Base-by-base conservation (phyloP, 2,329 filamentous ascomycete species). In the Fusarium nygamai region DNA sequence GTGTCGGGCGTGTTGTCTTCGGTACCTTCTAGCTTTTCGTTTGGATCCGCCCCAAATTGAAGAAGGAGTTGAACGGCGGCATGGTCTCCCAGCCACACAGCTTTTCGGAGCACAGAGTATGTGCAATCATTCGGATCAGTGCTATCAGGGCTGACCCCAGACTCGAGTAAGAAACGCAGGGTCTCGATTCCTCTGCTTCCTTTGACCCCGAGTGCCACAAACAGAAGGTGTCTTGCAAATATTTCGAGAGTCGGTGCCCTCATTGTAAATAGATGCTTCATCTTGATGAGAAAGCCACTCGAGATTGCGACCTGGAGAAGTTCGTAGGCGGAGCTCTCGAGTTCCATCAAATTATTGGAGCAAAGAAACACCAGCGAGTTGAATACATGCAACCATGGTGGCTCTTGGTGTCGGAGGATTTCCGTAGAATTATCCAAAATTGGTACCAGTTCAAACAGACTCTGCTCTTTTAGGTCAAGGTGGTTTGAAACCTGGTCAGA, bases 11-110 rank as follows among this genome's bases (percentile, higher is more conserved):
- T 20, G 1, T 7, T 1, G 4, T 11, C 12, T 20, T 8, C 3
- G 9, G 1, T 19, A 14, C 6, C 3, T 24, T 51, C 4, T 0
- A 16, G 2, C 3, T 19, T 20, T 11, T 2, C 8, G 9, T 51
- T 14, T 8, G 62, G 47, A 8, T 66, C 24, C 0, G 63, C 48
- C 4, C 24, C 17, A 24, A 12, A 29, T 1, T 1, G 4, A 6
- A 66, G 17, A 11, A 61, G 31, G 5, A 56, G 24, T 3, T 24
- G 4, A 8, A 61, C 33, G 3, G 47, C 56, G 0, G 1, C 38
- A 19, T 1, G 8, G 11, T 34, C 11, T 0, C 3, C 1, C 2
- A 14, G 0, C 1, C 0, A 1, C 6, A 48, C 34, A 0, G 63
- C 63, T 22, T 0, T 1, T 1, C 22, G 6, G 2, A 65, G 39